phyloP scores from a whole-genome alignment of 805 yeast species.

The Clavispora santaluciae region DNA sequence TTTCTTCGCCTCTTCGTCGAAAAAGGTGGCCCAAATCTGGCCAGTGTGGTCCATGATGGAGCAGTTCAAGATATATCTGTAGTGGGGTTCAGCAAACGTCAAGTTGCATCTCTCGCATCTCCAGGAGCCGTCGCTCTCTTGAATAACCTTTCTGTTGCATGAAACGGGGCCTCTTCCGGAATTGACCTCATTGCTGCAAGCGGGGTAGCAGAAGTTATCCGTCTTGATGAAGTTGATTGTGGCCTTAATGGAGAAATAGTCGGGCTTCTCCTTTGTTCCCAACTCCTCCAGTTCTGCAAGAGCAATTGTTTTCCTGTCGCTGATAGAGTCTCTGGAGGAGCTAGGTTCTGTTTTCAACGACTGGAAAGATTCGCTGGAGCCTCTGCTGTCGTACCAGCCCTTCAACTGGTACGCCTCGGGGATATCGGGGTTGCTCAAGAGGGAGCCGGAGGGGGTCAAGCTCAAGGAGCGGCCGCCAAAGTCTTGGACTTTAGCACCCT shows the following conservation, averaged over 20 bases:
- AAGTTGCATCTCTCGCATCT: constrained; percentile 90
- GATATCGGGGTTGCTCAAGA: constrained; percentile 79
- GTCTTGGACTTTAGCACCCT: constrained; percentile 85
- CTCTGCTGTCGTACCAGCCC: constrained; percentile 92
- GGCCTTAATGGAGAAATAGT: constrained; percentile 72
- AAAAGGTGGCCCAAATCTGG: constrained; percentile 79
- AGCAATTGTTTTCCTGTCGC: constrained; percentile 59
- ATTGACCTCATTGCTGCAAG: constrained; percentile 58
- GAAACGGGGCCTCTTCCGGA: constrained; percentile 26
- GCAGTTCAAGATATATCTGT: constrained; percentile 75
- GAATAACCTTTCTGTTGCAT: constrained; percentile 82
- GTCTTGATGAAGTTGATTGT: constrained; percentile 64
- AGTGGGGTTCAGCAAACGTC: constrained; percentile 61
- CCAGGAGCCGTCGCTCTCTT: constrained; percentile 70
- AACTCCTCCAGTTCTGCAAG: constrained; percentile 63
- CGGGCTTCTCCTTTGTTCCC: constrained; percentile 75
- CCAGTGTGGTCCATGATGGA: constrained; percentile 79
- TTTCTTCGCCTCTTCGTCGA: constrained; percentile 76
- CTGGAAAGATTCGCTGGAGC: constrained; percentile 57
- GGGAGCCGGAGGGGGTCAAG: constrained; percentile 70
- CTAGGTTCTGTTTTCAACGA: constrained; percentile 50
- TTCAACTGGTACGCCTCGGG: constrained; percentile 82
- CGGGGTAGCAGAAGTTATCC: constrained; percentile 83
- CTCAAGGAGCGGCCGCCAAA: constrained; percentile 84
- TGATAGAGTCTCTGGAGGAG: constrained; percentile 32